Conservation (phyloP, 2,329 filamentous ascomycete genomes). For the Trichocomaceae sp. region DNA sequence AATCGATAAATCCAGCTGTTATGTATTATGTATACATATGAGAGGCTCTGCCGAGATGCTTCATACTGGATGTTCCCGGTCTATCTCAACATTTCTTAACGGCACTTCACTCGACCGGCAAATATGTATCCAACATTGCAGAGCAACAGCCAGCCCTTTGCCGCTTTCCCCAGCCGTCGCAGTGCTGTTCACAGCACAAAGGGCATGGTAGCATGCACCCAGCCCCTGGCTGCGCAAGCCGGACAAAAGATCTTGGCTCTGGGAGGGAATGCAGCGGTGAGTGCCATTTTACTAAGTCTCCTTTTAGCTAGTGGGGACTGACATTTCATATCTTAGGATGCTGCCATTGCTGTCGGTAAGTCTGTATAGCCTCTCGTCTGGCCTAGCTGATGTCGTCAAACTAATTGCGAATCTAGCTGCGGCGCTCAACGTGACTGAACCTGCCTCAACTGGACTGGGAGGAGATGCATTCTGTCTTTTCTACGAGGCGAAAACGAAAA, state of each 20-base stretch:
- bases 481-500: conserved; percentile 75
- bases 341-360: conserved; percentile 64
- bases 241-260: conserved; percentile 76
- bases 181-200: conserved; percentile 88
- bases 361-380: conserved; percentile 47
- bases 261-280: conserved; percentile 86
- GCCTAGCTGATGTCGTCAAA: neutral
- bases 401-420: conserved; percentile 53
- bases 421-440: conserved; percentile 87
- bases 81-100: too few species aligned
- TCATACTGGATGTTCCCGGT: neutral
- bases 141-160: neutral
- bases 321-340: conserved; percentile 55
- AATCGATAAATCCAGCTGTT: neutral
- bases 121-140: neutral
- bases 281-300: conserved; percentile 26
- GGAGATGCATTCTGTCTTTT: conserved; percentile 96
- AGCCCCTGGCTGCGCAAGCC: conserved; percentile 82
- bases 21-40: neutral
- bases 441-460: conserved; percentile 85
- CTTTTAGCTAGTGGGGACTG: neutral
- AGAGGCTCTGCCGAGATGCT: neutral
- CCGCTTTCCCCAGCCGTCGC: conserved; percentile 57
- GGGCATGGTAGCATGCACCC: conserved; percentile 82
- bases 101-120: neutral